A percentile compares a stretch with the other conserved stretches of the same genome.
Evolutionary conservation across 2,329 filamentous ascomycete species (phyloP).

Genomic region (Diaporthe eres): DNA sequence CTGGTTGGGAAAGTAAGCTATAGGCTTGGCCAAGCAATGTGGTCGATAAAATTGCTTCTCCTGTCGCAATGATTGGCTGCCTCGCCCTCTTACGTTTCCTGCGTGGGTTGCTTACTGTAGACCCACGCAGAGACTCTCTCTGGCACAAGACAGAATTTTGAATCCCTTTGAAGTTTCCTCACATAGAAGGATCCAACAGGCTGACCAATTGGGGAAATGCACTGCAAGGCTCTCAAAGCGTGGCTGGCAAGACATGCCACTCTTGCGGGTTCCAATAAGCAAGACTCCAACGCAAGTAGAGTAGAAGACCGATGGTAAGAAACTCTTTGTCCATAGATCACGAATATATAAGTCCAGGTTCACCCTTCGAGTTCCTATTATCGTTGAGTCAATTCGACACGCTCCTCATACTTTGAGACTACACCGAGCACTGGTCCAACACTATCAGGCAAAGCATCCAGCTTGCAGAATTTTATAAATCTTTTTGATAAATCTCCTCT

Average conservation of each 20-base stretch:
- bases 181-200: neutral
- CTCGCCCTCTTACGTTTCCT: neutral
- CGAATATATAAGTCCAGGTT: neutral
- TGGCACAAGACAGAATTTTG: neutral
- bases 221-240: neutral
- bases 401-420: neutral
- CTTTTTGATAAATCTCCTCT: neutral
- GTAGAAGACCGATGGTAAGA: neutral
- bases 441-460: neutral
- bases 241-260: neutral
- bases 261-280: neutral
- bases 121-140: neutral
- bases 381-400: neutral
- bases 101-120: neutral
- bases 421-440: neutral
- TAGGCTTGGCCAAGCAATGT: neutral
- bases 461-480: neutral
- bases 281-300: neutral
- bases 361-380: neutral
- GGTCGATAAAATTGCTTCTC: neutral
- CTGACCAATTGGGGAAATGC: neutral
- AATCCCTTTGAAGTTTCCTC: neutral
- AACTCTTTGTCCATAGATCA: neutral
- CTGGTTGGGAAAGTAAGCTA: neutral
- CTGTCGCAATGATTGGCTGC: neutral